Base-by-base conservation (phyloP, 495 filamentous ascomycete genomes). In the Penicillium arizonense region DNA sequence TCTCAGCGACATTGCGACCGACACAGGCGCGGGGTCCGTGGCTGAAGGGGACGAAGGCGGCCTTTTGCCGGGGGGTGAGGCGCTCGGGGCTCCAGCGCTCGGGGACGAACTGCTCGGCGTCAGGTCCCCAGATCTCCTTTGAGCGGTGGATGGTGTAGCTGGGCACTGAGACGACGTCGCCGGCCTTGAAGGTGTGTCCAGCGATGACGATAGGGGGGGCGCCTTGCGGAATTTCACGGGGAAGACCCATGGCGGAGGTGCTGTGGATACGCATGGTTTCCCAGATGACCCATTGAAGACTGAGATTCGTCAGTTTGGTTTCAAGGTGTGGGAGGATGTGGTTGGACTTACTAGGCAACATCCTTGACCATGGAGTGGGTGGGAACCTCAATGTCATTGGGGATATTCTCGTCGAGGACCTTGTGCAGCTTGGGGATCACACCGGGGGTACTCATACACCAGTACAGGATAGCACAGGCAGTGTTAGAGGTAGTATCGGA, bases 401-500 rank as follows among this genome's bases (percentile, higher is more conserved):
- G 84, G 6, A 95, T 70, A 4, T 82, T 84, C 0, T 75, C 73
- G 63, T 96, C 91, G 0, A 96, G 79, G 57, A 87, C 84, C 51
- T 76, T 73, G 41, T 87, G 89, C 49, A 96, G 69, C 65, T 85
- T 90, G 46, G 71, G 56, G 6, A 94, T 64, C 2, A 95, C 89
- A 18, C 85, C 82, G 0, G 88, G 85, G 6, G 87, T 91, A 42
- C 77, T 75, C 34, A 86, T 70, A 23, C 77, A 83, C 77, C 89
- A 86, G 76, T 84, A 96, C 13, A 96, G 79, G 38, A 95, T 81
- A 3, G 91, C 90, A 67, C 91, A 96, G 41, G 85, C 85, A 3
- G 91, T 91, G 74, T 96, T 96, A 53, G 84, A 88, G 3, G 91
- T 96, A 0, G 91, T 96, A 66, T 96, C 91, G 40, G 84, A 89